Evolutionary conservation across 192 early-diverging fungal genomes (phyloP).

Genomic region (Coemansia erecta): DNA sequence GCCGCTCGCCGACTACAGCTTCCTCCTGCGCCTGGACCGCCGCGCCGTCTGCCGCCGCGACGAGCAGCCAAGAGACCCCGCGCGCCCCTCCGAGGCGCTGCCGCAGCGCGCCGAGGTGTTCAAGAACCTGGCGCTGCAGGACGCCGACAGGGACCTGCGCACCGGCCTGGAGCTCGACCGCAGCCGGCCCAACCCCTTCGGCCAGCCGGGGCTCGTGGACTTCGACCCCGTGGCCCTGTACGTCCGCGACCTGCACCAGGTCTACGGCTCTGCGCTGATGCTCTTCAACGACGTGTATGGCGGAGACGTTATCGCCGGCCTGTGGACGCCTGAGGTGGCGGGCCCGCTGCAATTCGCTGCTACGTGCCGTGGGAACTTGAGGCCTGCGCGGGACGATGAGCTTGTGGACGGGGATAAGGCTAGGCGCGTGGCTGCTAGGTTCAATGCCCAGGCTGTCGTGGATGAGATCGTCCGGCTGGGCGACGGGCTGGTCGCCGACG

Average conservation of each 20-base stretch:
- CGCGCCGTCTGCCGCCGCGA: conserved; percentile 58
- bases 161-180: background rate
- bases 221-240: conserved; percentile 76
- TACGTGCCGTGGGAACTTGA: conserved; percentile 13
- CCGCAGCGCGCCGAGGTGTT: conserved; percentile 52
- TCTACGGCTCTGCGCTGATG: conserved; percentile 31
- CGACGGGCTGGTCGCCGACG: conserved; percentile 36
- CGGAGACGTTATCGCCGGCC: conserved; percentile 34
- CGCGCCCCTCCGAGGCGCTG: conserved; percentile 10
- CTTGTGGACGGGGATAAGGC: background rate
- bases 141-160: too few species aligned
- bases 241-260: conserved; percentile 62
- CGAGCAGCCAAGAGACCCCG: conserved; percentile 56
- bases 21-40: conserved; percentile 65
- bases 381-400: conserved; percentile 8
- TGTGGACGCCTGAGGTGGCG: conserved; percentile 37
- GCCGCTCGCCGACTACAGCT: conserved; percentile 75
- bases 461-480: conserved; percentile 40
- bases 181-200: conserved; percentile 45
- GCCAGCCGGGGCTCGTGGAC: conserved; percentile 61
- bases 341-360: conserved; percentile 19
- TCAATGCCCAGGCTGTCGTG: conserved; percentile 22
- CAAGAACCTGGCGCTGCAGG: conserved; percentile 62
- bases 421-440: conserved; percentile 8
- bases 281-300: conserved; percentile 51